Conservation (phyloP, 2,329 filamentous ascomycete genomes). For the Ophiostoma australiae region DNA sequence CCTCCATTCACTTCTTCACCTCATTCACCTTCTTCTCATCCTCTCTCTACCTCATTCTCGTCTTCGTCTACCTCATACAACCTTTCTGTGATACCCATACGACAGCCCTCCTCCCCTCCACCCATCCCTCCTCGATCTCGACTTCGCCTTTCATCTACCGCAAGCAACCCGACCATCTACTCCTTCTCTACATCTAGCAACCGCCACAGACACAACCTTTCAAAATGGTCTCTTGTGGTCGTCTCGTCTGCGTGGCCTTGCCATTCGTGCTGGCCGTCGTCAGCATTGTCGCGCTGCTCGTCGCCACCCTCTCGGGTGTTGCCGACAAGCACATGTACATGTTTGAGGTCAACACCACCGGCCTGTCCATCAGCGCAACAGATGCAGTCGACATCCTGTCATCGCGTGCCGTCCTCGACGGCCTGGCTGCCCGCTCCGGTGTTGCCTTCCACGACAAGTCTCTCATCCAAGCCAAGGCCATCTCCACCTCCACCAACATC, state of each 20-base stretch:
- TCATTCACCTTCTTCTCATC: neutral
- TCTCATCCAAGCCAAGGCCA: slow-evolving; percentile 24
- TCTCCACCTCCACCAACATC: slow-evolving; percentile 41
- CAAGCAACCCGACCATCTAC: neutral
- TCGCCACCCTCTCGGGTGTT: slow-evolving; percentile 53
- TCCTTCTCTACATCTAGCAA: neutral
- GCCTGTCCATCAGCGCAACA: slow-evolving; percentile 47
- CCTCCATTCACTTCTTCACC: neutral
- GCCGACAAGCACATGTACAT: slow-evolving; percentile 53
- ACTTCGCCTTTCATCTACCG: neutral
- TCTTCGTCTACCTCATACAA: neutral
- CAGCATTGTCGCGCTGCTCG: slow-evolving; percentile 64
- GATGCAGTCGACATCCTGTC: slow-evolving; percentile 23
- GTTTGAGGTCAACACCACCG: slow-evolving; percentile 57
- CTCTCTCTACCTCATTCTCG: neutral
- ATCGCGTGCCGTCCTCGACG: slow-evolving; percentile 8
- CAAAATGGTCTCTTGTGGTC: slow-evolving; percentile 50
- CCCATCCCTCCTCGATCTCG: neutral
- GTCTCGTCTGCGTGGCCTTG: slow-evolving; percentile 80
- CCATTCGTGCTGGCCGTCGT: slow-evolving; percentile 77
- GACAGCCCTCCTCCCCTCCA: neutral
- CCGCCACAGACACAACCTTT: neutral
- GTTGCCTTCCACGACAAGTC: slow-evolving; percentile 22
- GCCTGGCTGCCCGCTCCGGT: neutral
- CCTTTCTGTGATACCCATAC: neutral